phyloP scores from a whole-genome alignment of 352 stramenopile genomes.

The Phytophthora aleatoria region DNA sequence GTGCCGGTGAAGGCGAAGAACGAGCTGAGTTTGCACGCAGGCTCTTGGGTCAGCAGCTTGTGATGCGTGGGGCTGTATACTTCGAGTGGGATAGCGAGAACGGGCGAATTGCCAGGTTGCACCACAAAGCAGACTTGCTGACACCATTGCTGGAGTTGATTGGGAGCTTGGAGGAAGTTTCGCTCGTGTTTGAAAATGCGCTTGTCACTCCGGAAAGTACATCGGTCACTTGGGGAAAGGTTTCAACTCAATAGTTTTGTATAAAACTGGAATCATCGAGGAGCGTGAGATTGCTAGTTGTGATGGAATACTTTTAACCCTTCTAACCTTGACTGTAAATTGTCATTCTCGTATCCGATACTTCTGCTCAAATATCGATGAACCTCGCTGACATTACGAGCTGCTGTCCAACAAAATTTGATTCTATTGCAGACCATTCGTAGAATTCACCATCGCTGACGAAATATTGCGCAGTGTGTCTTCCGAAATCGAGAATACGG shows the following conservation, averaged over 20 bases:
- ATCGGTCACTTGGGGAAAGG: neutral
- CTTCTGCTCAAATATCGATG: too few species aligned
- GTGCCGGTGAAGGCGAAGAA: neutral
- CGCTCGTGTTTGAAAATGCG: slow-evolving; percentile 20
- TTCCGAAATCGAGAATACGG: too few species aligned
- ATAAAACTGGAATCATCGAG: too few species aligned
- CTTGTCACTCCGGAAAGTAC: slow-evolving; percentile 13
- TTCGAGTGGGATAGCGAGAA: slow-evolving; percentile 14
- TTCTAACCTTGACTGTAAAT: too few species aligned
- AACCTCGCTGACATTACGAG: too few species aligned
- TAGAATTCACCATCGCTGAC: too few species aligned
- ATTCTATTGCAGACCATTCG: too few species aligned
- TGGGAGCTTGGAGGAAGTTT: slow-evolving; percentile 16
- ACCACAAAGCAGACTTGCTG: slow-evolving; percentile 17
- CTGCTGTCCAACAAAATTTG: too few species aligned
- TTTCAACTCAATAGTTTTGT: slow-evolving; percentile 12
- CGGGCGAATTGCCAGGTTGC: slow-evolving; percentile 4
- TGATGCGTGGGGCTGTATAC: slow-evolving; percentile 8
- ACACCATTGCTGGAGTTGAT: slow-evolving; percentile 16
- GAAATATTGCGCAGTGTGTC: too few species aligned
- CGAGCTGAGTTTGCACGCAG: slow-evolving; percentile 5
- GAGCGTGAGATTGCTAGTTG: too few species aligned
- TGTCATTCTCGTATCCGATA: too few species aligned
- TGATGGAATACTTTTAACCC: too few species aligned
- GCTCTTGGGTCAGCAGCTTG: slow-evolving; percentile 10